Conservation (phyloP, 257 asterid species). For the Hygrophila difformis region DNA sequence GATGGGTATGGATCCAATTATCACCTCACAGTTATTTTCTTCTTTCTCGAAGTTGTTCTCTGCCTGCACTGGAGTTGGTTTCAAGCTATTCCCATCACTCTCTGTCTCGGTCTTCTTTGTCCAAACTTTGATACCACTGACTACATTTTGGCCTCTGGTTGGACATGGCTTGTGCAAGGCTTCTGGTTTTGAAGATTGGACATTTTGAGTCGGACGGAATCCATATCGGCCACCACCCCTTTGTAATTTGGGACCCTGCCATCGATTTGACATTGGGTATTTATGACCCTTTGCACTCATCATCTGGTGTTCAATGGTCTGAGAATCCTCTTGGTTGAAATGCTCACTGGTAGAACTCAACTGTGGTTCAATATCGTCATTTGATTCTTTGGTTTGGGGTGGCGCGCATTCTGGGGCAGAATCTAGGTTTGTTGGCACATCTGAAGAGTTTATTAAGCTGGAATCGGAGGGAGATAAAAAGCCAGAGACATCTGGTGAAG, state of each 20-base stretch:
- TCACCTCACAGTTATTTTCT: slow-evolving; percentile 44
- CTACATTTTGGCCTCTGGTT: slow-evolving; percentile 32
- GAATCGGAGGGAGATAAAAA: slow-evolving; percentile 35
- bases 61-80: slow-evolving; percentile 25
- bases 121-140: slow-evolving; percentile 56
- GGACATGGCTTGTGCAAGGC: slow-evolving; percentile 37
- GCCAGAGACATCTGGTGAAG: slow-evolving; percentile 35
- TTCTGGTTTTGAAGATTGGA: slow-evolving; percentile 42
- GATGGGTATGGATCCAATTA: slow-evolving; percentile 78
- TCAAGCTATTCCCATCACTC: slow-evolving; percentile 29
- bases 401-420: slow-evolving; percentile 26
- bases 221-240: slow-evolving; percentile 45
- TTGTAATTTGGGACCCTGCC: slow-evolving; percentile 57
- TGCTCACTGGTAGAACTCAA: slow-evolving; percentile 24
- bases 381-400: slow-evolving; percentile 32
- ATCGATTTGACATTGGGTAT: slow-evolving; percentile 21
- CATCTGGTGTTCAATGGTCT: slow-evolving; percentile 28
- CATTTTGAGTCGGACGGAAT: slow-evolving; percentile 31
- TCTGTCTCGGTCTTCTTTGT: slow-evolving; percentile 52
- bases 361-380: slow-evolving; percentile 32
- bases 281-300: slow-evolving; percentile 26
- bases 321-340: slow-evolving; percentile 27
- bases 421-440: slow-evolving; percentile 21
- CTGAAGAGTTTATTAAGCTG: slow-evolving; percentile 31
- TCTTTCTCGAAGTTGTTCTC: slow-evolving; percentile 26